Percentiles rank a stretch among this genome's conserved stretches.
Evolutionary conservation across 441 rosid genomes (phyloP).

Genomic region (Arabidopsis lyrata): DNA sequence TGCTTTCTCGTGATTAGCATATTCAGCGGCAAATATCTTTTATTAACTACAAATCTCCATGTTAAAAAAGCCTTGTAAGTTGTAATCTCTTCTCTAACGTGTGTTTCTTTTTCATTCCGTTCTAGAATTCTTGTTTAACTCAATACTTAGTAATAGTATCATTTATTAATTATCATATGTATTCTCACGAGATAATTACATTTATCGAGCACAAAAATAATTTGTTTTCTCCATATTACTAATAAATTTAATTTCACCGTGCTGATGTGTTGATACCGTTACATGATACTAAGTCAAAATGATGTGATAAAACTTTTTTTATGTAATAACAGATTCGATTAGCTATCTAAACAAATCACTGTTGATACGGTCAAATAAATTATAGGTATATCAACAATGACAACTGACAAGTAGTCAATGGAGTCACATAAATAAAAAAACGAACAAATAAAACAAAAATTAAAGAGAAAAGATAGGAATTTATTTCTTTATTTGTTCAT

Average conservation of each 20-base stretch:
- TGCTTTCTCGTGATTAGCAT: slow-evolving; percentile 44
- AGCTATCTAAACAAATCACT: slow-evolving; percentile 25
- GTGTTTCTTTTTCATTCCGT: slow-evolving; percentile 25
- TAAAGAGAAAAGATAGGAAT: slow-evolving; percentile 19
- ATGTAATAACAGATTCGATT: background rate
- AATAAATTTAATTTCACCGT: background rate
- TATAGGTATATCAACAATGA: slow-evolving; percentile 1
- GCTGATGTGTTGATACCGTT: background rate
- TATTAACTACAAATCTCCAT: slow-evolving; percentile 43
- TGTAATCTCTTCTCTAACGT: slow-evolving; percentile 36
- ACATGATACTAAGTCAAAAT: slow-evolving; percentile 19
- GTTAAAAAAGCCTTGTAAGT: slow-evolving; percentile 34
- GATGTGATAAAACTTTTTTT: slow-evolving; percentile 14
- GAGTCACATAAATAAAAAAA: slow-evolving; percentile 13
- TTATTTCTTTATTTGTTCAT: background rate
- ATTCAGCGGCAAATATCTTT: slow-evolving; percentile 23
- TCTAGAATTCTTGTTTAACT: slow-evolving; percentile 2
- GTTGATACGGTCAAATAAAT: slow-evolving; percentile 30
- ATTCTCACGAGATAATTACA: slow-evolving; percentile 9
- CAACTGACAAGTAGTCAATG: slow-evolving; percentile 24
- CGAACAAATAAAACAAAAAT: slow-evolving; percentile 16
- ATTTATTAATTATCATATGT: background rate
- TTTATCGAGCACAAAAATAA: background rate
- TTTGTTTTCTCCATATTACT: background rate
- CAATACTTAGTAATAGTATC: background rate